Evolutionary conservation across 2,329 filamentous ascomycete genomes (phyloP), one percentile per base, ranked within the genome.

Genomic region (Fonsecaea erecta): DNA sequence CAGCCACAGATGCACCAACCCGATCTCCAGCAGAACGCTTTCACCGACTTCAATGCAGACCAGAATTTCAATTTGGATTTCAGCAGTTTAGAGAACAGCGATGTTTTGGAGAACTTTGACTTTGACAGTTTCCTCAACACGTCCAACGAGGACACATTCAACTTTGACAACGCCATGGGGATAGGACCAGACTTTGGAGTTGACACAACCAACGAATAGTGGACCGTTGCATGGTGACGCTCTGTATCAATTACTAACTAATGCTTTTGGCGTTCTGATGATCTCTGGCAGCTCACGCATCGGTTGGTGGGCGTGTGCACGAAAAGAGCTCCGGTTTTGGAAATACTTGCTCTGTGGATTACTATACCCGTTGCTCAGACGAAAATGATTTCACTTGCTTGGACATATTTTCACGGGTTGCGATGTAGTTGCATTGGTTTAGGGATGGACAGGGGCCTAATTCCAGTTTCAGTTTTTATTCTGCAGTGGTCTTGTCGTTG

Each of bases 61-160:
- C 64, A 64, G 9, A 64, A 67, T 26, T 72, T 72, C 68, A 72
- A 72, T 32, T 62, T 73, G 28, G 70, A 73, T 62, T 82, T 82
- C 72, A 77, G 76, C 70, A 72, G 77, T 58, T 72, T 83, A 65
- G 80, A 82, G 63, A 79, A 78, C 64, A 75, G 76, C 37, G 80
- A 83, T 71, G 76, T 82, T 34, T 73, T 83, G 52, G 81, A 83
- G 72, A 81, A 80, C 71, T 89, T 89, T 74, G 86, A 89, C 75
- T 89, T 89, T 74, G 87, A 89, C 73, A 86, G 84, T 16, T 89
- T 89, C 78, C 78, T 89, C 59, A 86, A 88, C 71, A 85, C 83
- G 30, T 78, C 77, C 7, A 73, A 66, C 46, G 79, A 80, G 43
- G 84, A 84, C 69, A 75, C 75, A 24, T 81, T 81, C 70, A 76